Evolutionary conservation across 2,329 filamentous ascomycete genomes (phyloP).

Genomic region (Colletotrichum sp.): DNA sequence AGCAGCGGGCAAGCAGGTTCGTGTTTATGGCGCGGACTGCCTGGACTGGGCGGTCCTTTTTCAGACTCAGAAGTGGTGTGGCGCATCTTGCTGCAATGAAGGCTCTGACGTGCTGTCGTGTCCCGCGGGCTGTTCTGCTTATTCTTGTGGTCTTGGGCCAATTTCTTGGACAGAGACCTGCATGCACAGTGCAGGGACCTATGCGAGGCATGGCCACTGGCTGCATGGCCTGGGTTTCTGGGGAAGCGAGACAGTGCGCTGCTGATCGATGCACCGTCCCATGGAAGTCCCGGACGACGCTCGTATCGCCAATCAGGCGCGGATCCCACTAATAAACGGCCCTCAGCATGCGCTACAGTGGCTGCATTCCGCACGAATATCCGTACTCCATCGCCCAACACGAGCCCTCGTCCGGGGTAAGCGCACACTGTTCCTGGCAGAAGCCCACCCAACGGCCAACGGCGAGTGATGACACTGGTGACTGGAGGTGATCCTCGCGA

Average conservation of each 20-base stretch:
- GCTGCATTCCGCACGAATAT: slow-evolving; percentile 9
- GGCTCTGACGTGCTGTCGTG: slow-evolving; percentile 10
- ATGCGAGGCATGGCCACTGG: background rate
- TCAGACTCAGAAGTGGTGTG: background rate
- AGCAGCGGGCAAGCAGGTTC: background rate
- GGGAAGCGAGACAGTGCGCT: background rate
- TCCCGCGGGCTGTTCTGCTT: background rate
- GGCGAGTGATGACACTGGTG: background rate
- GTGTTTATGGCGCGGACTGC: background rate
- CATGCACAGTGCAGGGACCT: slow-evolving; percentile 10
- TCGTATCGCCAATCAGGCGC: slow-evolving; percentile 7
- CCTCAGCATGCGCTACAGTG: slow-evolving; percentile 7
- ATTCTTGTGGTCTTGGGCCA: background rate
- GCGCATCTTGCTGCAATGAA: background rate
- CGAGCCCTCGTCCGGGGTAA: slow-evolving; percentile 16
- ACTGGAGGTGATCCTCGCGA: background rate
- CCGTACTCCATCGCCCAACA: slow-evolving; percentile 5
- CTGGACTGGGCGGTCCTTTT: background rate
- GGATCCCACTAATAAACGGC: slow-evolving; percentile 1
- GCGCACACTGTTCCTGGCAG: background rate
- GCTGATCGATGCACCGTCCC: background rate
- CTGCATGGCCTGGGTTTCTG: background rate
- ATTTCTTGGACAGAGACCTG: slow-evolving; percentile 1
- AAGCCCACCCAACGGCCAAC: slow-evolving; percentile 1
- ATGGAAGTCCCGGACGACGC: background rate